Percentiles rank a stretch among this genome's conserved stretches.
phyloP scores from a whole-genome alignment of 1,284 basidiomycete genomes.

The Sanghuangporus sanghuang region DNA sequence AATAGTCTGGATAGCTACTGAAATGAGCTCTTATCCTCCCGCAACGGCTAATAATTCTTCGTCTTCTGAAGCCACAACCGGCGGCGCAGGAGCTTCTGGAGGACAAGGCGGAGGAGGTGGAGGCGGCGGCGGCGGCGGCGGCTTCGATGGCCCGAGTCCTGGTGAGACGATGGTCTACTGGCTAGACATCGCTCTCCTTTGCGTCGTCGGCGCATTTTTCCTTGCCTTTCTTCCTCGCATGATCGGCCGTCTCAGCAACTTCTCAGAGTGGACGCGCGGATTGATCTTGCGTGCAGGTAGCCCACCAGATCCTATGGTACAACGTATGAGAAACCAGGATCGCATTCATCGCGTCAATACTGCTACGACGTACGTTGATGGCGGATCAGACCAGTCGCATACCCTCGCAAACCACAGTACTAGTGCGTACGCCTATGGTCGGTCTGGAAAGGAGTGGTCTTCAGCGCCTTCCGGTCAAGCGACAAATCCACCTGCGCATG shows the following conservation, averaged over 20 bases:
- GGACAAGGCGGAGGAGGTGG: background rate
- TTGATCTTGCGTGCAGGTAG: conserved; percentile 30
- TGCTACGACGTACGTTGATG: background rate
- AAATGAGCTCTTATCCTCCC: background rate
- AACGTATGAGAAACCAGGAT: background rate
- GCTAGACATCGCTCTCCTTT: conserved; percentile 39
- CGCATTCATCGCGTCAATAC: background rate
- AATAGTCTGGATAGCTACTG: background rate
- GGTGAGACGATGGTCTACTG: conserved; percentile 10
- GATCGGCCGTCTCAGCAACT: conserved; percentile 39
- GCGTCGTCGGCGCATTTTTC: conserved; percentile 32
- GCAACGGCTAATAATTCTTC: background rate
- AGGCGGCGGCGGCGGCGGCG: background rate
- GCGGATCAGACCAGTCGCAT: conserved; percentile 9
- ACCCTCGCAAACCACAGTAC: conserved; percentile 1
- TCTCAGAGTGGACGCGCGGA: conserved; percentile 41
- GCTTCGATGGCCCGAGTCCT: background rate
- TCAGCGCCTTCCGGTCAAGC: background rate
- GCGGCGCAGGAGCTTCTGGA: background rate
- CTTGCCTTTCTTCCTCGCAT: conserved; percentile 41
- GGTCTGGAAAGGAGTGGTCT: background rate
- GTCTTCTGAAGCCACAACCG: background rate
- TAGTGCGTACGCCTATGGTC: background rate
- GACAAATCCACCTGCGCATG: background rate
- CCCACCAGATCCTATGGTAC: background rate